phyloP scores from a whole-genome alignment of 331 rosid genomes.

The Spiraea crenata region DNA sequence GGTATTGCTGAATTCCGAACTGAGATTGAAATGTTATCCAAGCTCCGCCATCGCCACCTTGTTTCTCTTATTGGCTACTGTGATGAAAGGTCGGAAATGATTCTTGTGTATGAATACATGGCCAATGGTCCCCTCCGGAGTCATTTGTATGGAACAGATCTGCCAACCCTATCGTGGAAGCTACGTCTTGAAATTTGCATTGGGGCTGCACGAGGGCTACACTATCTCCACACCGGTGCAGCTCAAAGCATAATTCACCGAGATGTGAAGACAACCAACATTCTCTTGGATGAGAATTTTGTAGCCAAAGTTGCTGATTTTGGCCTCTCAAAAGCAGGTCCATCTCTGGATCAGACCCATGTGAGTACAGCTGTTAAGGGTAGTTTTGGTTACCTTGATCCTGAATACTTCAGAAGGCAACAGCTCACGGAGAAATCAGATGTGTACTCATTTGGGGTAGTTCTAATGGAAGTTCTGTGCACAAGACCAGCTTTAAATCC shows the following conservation, averaged over 20 bases:
- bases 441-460: slow-evolving; percentile 95
- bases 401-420: slow-evolving; percentile 93
- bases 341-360: slow-evolving; percentile 88
- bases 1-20: slow-evolving; percentile 92
- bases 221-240: slow-evolving; percentile 95
- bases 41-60: slow-evolving; percentile 95
- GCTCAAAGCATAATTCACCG: slow-evolving; percentile 92
- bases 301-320: slow-evolving; percentile 98
- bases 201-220: slow-evolving; percentile 96
- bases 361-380: slow-evolving; percentile 99
- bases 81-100: slow-evolving; percentile 92
- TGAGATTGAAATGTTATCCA: slow-evolving; percentile 92
- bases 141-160: slow-evolving; percentile 86
- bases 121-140: slow-evolving; percentile 95
- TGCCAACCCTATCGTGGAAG: slow-evolving; percentile 80
- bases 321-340: slow-evolving; percentile 94
- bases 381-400: slow-evolving; percentile 96
- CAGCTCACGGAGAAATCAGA: slow-evolving; percentile 97
- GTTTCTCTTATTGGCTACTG: slow-evolving; percentile 97
- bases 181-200: slow-evolving; percentile 93
- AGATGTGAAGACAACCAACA: slow-evolving; percentile 95
- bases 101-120: slow-evolving; percentile 95
- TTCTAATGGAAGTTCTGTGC: slow-evolving; percentile 92
- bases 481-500: slow-evolving; percentile 95
- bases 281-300: slow-evolving; percentile 85